Conservation (phyloP, 2,329 filamentous ascomycete genomes). For the Scedosporium aurantiacum region DNA sequence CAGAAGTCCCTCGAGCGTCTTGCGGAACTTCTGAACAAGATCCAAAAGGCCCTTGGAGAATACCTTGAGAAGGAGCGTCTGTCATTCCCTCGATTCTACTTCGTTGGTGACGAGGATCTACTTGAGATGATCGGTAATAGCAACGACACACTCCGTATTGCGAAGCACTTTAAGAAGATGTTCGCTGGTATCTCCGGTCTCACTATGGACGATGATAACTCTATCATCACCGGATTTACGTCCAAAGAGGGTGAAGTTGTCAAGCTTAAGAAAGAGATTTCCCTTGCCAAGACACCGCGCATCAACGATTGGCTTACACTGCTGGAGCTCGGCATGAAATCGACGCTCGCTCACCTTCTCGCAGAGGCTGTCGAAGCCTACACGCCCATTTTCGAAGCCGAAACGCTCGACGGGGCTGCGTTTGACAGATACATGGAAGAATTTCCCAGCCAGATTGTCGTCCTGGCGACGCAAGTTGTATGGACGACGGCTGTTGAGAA, state of each 20-base stretch:
- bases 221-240: conserved; percentile 79
- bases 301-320: conserved; percentile 99
- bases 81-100: conserved; percentile 97
- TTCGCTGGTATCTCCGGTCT: conserved; percentile 92
- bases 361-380: conserved; percentile 79
- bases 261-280: conserved; percentile 79
- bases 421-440: conserved; percentile 71
- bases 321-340: conserved; percentile 87
- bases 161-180: conserved; percentile 99
- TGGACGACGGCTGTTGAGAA: conserved; percentile 86
- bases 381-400: conserved; percentile 61
- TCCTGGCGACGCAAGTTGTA: conserved; percentile 83
- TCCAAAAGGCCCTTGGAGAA: conserved; percentile 95
- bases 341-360: conserved; percentile 80
- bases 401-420: conserved; percentile 55
- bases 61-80: conserved; percentile 97
- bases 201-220: conserved; percentile 82
- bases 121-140: conserved; percentile 99
- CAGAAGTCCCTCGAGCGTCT: conserved; percentile 93
- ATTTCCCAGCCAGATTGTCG: conserved; percentile 90
- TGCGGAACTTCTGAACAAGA: conserved; percentile 96
- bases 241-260: conserved; percentile 94
- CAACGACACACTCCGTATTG: conserved; percentile 89
- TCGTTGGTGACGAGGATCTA: conserved; percentile 95
- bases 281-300: conserved; percentile 80